Evolutionary conservation across 805 yeast genomes (phyloP), one percentile per base, ranked within the genome.

Genomic region (Cyberlindnera nakhonratchasimensis): DNA sequence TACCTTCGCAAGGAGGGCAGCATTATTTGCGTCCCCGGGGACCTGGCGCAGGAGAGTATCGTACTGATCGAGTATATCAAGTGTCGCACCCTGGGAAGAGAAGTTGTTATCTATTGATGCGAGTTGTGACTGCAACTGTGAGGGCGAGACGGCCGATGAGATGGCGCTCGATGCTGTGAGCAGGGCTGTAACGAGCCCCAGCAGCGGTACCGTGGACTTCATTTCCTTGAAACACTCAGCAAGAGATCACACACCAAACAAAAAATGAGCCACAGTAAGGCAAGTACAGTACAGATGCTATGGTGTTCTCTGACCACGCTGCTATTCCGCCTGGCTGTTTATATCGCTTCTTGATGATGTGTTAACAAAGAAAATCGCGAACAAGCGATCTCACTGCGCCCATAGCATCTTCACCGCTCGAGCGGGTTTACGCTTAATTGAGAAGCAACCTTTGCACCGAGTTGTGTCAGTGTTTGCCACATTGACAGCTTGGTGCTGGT

Each of bases 1-100:
- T 1, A 80, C 59, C 47, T 72, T 75, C 0, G 79, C 62, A 14
- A 74, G 45, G 11, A 40, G 25, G 8, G 30, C 11, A 8, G 56
- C 43, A 10, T 37, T 36, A 18, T 48, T 40, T 1, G 35, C n/a
- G 13, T 38, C 54, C 4, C 34, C 40, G 2, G 45, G 38, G 3
- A 28, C 9, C 10, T 48, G 41, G 17, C 47, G 47, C 14, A 53
- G 32, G 4, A 58, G 29, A 2, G 40, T 18, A 26, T 55, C 61
- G 40, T 51, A 58, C 4, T 44, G 39, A 18, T 33, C 39, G 22
- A 57, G 33, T 2, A 58, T 33, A 11, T 50, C 51, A 12, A 43
- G n/a, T 1, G 61, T 42, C 7, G 61, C 52, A 4, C 61, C 61
- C 10, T 43, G 35, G 6, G 28, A 17, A 3, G 45, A 21, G 29